A percentile compares a stretch with the other conserved stretches of the same genome.
These are phyloP conservation scores for Elymus sibiricus DNA, from an alignment of 176 grass and related monocot species.

Conservation along the genomic window DNA sequence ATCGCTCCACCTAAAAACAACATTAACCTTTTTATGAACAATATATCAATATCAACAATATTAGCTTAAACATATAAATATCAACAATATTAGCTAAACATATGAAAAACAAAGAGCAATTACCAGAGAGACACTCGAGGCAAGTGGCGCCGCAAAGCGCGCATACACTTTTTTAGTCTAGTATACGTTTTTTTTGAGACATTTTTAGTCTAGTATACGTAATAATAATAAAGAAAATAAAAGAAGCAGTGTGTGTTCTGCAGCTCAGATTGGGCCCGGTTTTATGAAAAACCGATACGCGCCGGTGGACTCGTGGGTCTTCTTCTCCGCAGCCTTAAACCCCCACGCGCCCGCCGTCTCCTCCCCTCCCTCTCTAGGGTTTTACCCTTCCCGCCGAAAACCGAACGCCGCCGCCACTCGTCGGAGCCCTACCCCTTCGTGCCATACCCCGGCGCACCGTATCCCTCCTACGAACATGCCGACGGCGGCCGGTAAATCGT, in stretches of 20 bases:
- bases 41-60: too few relatives aligned
- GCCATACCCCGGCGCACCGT: not conserved
- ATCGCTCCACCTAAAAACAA: too few relatives aligned
- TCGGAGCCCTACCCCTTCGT: not conserved
- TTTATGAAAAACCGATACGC: not conserved
- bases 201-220: too few relatives aligned
- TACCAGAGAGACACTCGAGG: too few relatives aligned
- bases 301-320: not conserved
- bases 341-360: not conserved
- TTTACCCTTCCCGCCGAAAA: constrained; percentile 28
- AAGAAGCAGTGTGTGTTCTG: not conserved
- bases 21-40: too few relatives aligned
- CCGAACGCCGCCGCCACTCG: not conserved
- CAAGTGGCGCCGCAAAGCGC: too few relatives aligned
- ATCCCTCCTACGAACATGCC: not conserved
- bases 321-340: not conserved
- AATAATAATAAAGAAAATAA: not conserved
- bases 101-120: too few relatives aligned
- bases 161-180: too few relatives aligned
- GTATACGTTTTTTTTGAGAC: too few relatives aligned
- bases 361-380: constrained; percentile 4
- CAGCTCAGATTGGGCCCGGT: not conserved
- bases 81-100: too few relatives aligned
- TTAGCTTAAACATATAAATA: too few relatives aligned
- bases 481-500: not conserved